Base-by-base conservation (phyloP, 805 yeast species). In the Candida endomychidarum region DNA sequence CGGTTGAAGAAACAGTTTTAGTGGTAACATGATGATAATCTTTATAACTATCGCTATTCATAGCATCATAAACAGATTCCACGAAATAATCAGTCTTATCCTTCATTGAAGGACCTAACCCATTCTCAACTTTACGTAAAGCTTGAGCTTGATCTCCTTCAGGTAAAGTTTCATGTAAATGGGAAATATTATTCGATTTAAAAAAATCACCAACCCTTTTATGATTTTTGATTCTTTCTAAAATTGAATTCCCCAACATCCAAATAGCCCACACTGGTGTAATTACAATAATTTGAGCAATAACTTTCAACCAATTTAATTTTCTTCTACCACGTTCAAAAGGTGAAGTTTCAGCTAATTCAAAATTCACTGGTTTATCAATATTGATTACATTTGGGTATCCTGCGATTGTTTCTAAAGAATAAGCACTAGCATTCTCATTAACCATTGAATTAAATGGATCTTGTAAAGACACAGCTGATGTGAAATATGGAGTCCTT, bases 401-500 rank as follows among this genome's bases (percentile, higher is more conserved):
- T 1, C 75, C 74, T 2, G 63, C 50, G 1, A 80, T 48, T 48
- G 69, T 82, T 26, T 64, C 62, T 36, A 78, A 59, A 24, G 64
- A 58, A 43, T 70, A 65, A 2, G 57, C 60, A 16, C 56, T 51
- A 7, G 71, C 64, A 31, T 61, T 58, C 29, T 48, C 46, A 40
- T 68, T 68, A 34, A 69, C 60, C 56, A 69, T 67, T 2, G 83
- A 78, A 14, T 64, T 57, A 54, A 80, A 82, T 0, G 88, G 88
- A 50, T 83, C 87, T 25, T 67, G 61, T 19, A 60, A 51, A 0
- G 84, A 76, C 24, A 84, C 84, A 4, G 86, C 86, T 0, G 95
- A 72, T 2, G 95, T 86, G 77, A 85, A 86, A 83, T 86, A 88
- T 11, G 86, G 75, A 3, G 95, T 80, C 49, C 95, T 75, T 48